Base-by-base conservation (phyloP, 306 rosid species). In the Cicer arietinum region DNA sequence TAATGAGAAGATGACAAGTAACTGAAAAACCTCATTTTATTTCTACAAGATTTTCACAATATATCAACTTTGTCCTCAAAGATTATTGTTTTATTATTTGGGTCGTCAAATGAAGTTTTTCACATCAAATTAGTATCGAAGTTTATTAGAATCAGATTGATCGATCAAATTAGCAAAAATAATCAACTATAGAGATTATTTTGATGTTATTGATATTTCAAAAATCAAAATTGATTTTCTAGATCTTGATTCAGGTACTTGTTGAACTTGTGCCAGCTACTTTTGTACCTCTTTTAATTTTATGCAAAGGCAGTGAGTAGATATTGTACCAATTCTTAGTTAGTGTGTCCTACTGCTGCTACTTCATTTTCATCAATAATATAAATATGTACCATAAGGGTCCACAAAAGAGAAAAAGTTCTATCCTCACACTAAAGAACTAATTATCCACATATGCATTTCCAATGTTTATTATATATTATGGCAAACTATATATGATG, bases 191-290 rank as follows among this genome's bases (percentile, higher is more conserved):
- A 22, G 6, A 10, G 6, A 7, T 22, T 57, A 10, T 10, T 57
- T 6, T 25, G 4, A 4, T 11, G 17, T 12, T 9, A 54, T 18
- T 54, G 37, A 54, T 18, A 54, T 54, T 59, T 59, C 43, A 59
- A 59, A 59, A 13, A 59, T 59, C 66, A 59, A 59, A 59, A 59
- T 6, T 35, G 66, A 59, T 59, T 30, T 59, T 59, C 18, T 5
- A 30, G 43, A 59, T 59, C 66, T 59, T 59, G 66, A 59, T 41
- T 41, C 45, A 30, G 66, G 66, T 59, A 42, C 66, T 43, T 35
- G 63, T 57, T 54, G 6, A 12, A 41, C 65, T 59, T 59, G 12
- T 30, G 16, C 41, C 63, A 10, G 64, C 64, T 10, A 58, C 40
- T 58, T 25, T 2, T 59, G 66, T 59, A 59, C 66, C 66, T 59